phyloP scores from a whole-genome alignment of 1,139 yeast species.

The Hansenula sp. region DNA sequence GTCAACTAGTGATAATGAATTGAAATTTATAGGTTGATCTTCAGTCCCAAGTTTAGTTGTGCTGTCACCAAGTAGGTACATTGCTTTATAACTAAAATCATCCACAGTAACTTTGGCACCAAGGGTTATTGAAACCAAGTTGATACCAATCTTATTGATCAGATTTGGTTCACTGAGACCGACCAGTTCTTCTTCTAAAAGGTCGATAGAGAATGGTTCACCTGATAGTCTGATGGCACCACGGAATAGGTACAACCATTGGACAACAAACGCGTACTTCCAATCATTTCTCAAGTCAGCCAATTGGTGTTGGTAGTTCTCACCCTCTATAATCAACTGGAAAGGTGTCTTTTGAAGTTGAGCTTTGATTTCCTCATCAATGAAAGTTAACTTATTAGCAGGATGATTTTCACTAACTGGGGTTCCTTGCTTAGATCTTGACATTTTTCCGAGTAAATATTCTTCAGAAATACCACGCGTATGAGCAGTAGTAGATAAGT shows the following conservation, averaged over 20 bases:
- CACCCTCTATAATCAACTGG: constrained; percentile 22
- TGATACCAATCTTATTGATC: constrained; percentile 36
- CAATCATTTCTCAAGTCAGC: constrained; percentile 24
- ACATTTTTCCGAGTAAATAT: constrained; percentile 8
- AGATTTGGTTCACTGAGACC: constrained; percentile 34
- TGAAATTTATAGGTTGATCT: constrained; percentile 30
- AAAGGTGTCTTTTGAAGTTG: constrained; percentile 24
- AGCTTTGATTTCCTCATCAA: constrained; percentile 21
- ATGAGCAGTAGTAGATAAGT: too few species aligned
- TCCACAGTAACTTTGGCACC: constrained; percentile 26
- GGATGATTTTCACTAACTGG: constrained; percentile 22
- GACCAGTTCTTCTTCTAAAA: constrained; percentile 47
- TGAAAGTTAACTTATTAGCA: constrained; percentile 18
- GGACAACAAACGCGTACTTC: constrained; percentile 41
- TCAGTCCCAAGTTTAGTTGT: constrained; percentile 21
- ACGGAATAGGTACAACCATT: constrained; percentile 47
- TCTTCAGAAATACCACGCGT: too few species aligned
- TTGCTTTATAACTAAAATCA: constrained; percentile 45
- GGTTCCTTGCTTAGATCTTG: constrained; percentile 18
- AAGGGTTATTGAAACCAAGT: constrained; percentile 34
- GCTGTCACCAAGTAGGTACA: constrained; percentile 40
- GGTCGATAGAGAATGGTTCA: constrained; percentile 46
- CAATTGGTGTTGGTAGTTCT: constrained; percentile 19
- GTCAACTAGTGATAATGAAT: constrained; percentile 34
- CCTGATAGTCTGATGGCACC: constrained; percentile 41